Percentiles rank a stretch among this genome's conserved stretches.
phyloP scores from a whole-genome alignment of 2,329 filamentous ascomycete species.

The Leptographium flavum region DNA sequence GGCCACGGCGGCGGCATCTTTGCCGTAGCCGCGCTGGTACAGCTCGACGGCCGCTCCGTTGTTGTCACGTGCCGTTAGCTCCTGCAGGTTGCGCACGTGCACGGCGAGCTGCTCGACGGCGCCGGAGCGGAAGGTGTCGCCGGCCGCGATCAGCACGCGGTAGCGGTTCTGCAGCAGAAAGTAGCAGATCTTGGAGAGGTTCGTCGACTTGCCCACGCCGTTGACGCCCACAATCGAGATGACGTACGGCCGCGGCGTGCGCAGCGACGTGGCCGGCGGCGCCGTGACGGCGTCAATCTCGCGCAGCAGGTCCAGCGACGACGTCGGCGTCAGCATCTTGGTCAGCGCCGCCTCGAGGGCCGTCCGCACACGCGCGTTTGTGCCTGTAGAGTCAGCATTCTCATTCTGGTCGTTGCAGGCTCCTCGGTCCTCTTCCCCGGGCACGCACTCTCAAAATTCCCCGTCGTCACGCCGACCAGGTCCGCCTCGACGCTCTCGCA shows the following conservation, averaged over 20 bases:
- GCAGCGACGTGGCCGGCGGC: constrained; percentile 47
- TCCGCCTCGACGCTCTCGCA: constrained; percentile 88
- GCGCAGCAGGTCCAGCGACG: constrained; percentile 83
- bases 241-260: constrained; percentile 69
- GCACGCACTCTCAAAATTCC: constrained; percentile 60
- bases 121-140: constrained; percentile 92
- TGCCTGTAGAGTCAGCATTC: constrained; percentile 25
- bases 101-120: constrained; percentile 95
- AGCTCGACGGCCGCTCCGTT: constrained; percentile 70
- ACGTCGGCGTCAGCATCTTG: constrained; percentile 92
- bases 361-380: constrained; percentile 67
- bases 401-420: too few relatives aligned
- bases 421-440: too few relatives aligned
- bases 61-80: constrained; percentile 64
- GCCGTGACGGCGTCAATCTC: constrained; percentile 72
- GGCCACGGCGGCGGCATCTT: constrained; percentile 89
- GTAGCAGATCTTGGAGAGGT: constrained; percentile 94
- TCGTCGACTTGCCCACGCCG: constrained; percentile 95
- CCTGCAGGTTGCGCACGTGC: constrained; percentile 84
- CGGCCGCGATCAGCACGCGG: constrained; percentile 83
- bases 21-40: constrained; percentile 95
- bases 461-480: constrained; percentile 79
- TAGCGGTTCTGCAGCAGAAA: constrained; percentile 97
- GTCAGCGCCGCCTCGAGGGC: constrained; percentile 87
- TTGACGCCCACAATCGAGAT: constrained; percentile 98